Conservation (phyloP, 2,329 filamentous ascomycete genomes). For the Fusarium stilboides region DNA sequence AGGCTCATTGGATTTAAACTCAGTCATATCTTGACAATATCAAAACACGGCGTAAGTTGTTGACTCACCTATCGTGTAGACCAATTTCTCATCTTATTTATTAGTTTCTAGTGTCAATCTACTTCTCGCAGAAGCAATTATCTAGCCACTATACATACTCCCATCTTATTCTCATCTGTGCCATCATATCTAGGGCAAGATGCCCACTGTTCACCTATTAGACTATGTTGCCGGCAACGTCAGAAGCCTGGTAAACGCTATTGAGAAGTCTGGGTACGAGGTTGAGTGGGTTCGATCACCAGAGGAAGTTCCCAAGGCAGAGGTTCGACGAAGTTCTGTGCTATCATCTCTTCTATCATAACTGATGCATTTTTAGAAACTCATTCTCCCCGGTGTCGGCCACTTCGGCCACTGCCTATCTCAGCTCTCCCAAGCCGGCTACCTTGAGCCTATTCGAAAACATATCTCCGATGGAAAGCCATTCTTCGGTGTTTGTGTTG, state of each 20-base stretch:
- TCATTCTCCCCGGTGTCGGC: conserved; percentile 96
- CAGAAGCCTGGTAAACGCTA: conserved; percentile 95
- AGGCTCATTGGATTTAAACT: conserved; percentile 37
- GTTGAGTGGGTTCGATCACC: conserved; percentile 93
- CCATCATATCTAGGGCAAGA: conserved; percentile 57
- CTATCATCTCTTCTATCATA: conserved; percentile 11
- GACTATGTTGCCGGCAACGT: conserved; percentile 98
- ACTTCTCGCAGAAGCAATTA: not conserved
- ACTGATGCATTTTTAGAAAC: conserved; percentile 70
- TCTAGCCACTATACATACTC: conserved; percentile 17
- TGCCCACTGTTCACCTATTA: conserved; percentile 83
- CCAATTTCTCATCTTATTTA: not conserved
- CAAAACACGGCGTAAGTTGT: conserved; percentile 29
- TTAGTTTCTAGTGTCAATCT: not conserved
- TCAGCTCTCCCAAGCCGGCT: conserved; percentile 86
- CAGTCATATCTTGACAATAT: conserved; percentile 33
- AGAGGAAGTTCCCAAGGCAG: conserved; percentile 85
- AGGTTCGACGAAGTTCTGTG: conserved; percentile 69
- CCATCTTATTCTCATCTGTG: conserved; percentile 17
- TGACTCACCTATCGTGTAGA: conserved; percentile 34
- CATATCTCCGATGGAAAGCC: conserved; percentile 94
- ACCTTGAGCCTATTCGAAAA: conserved; percentile 83
- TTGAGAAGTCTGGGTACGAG: conserved; percentile 93
- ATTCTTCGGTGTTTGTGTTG: conserved; percentile 98
- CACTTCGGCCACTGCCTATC: conserved; percentile 97